phyloP scores from a whole-genome alignment of 140 eudicot genomes.

The Flaveria floridana region DNA sequence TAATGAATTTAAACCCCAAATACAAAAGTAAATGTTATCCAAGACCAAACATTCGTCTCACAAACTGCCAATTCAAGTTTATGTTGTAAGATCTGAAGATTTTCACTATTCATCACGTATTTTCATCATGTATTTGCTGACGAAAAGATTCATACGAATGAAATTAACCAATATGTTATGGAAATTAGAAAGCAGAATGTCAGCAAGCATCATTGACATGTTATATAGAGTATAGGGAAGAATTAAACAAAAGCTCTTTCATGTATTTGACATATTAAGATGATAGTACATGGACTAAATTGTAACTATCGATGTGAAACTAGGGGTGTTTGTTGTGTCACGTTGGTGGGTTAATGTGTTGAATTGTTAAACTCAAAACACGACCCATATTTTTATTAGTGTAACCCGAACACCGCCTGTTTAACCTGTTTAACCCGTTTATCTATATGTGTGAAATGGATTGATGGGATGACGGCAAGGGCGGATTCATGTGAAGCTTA shows the following conservation, averaged over 20 bases:
- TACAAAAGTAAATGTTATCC: neutral
- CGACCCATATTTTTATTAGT: too few species aligned
- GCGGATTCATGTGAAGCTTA: too few species aligned
- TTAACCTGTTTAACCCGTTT: too few species aligned
- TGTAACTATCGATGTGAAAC: slow-evolving; percentile 10
- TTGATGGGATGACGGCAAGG: too few species aligned
- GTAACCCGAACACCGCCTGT: too few species aligned
- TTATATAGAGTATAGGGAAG: neutral
- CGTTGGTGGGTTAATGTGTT: too few species aligned
- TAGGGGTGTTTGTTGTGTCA: neutral
- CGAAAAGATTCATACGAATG: too few species aligned
- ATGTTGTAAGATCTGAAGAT: neutral
- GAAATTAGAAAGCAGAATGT: neutral
- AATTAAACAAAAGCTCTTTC: too few species aligned
- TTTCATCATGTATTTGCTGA: too few species aligned
- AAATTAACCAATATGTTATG: neutral
- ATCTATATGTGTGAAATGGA: too few species aligned
- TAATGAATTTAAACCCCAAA: neutral
- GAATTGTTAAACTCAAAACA: too few species aligned
- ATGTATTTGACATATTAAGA: slow-evolving; percentile 7
- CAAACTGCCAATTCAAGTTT: neutral
- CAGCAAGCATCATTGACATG: neutral
- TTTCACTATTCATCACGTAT: too few species aligned
- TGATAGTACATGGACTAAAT: slow-evolving; percentile 27
- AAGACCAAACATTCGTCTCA: neutral